A percentile compares a stretch with the other conserved stretches of the same genome.
Evolutionary conservation across 768 basidiomycete species (phyloP).

Genomic region (Myochromella boudieri): DNA sequence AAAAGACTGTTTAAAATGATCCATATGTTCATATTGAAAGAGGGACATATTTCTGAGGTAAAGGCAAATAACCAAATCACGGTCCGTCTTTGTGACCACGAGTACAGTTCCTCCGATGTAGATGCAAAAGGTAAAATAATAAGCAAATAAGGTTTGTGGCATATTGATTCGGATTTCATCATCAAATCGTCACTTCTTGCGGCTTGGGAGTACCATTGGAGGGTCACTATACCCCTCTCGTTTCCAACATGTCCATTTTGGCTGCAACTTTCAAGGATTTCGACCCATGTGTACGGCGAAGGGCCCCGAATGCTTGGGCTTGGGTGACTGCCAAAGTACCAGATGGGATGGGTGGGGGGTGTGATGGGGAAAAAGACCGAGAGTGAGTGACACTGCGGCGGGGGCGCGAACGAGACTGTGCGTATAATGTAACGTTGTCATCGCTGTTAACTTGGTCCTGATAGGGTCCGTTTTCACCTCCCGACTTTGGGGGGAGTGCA

Average conservation of each 20-base stretch:
- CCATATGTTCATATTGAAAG: too few relatives aligned
- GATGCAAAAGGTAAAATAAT: conserved; percentile 12
- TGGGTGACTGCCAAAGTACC: conserved; percentile 89
- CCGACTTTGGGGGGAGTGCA: conserved; percentile 46
- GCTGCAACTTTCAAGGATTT: conserved; percentile 68
- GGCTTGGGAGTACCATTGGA: conserved; percentile 11
- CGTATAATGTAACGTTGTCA: conserved; percentile 47
- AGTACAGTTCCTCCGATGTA: conserved; percentile 24
- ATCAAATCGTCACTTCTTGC: conserved; percentile 31
- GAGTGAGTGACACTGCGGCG: conserved; percentile 46
- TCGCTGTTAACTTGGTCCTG: conserved; percentile 58
- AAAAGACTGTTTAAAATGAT: too few relatives aligned
- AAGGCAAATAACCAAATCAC: too few relatives aligned
- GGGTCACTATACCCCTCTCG: conserved; percentile 56
- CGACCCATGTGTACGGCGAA: conserved; percentile 78
- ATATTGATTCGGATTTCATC: conserved; percentile 55
- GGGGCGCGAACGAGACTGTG: conserved; percentile 42
- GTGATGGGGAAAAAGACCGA: conserved; percentile 51
- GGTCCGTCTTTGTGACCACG: too few relatives aligned
- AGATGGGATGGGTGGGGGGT: conserved; percentile 50
- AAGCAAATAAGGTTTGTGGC: conserved; percentile 13
- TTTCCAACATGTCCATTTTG: conserved; percentile 77
- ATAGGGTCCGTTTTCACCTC: conserved; percentile 50
- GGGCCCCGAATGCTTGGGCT: conserved; percentile 84
- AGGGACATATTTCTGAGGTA: too few relatives aligned